Conservation (phyloP, 805 yeast species). For the Pichia manshurica region DNA sequence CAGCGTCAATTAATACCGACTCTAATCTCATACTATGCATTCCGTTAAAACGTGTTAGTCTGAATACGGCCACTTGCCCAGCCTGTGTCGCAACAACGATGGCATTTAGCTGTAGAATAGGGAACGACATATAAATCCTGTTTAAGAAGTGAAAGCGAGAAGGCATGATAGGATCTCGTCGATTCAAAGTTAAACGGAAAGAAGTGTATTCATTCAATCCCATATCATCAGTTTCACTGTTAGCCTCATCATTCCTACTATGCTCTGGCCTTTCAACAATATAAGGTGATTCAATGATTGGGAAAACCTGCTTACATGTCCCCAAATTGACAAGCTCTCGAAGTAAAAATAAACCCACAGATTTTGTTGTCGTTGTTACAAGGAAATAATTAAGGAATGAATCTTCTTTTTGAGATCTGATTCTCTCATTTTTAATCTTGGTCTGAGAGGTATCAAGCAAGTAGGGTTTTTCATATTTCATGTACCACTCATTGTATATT, state of each 20-base stretch:
- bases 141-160: slow-evolving; percentile 19
- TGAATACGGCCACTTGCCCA: slow-evolving; percentile 38
- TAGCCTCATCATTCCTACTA: neutral
- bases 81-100: slow-evolving; percentile 38
- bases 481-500: slow-evolving; percentile 27
- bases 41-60: slow-evolving; percentile 39
- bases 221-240: neutral
- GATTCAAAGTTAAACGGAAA: neutral
- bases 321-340: slow-evolving; percentile 2
- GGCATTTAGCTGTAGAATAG: slow-evolving; percentile 28
- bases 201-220: neutral
- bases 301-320: slow-evolving; percentile 6
- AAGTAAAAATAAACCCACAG: slow-evolving; percentile 7
- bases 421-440: too few relatives aligned
- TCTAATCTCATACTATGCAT: slow-evolving; percentile 40
- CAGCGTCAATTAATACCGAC: slow-evolving; percentile 32
- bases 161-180: neutral
- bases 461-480: slow-evolving; percentile 17
- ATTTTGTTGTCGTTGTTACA: neutral
- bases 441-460: neutral
- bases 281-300: neutral
- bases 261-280: neutral
- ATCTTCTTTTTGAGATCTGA: neutral
- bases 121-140: slow-evolving; percentile 21
- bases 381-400: neutral